Evolutionary conservation across 176 grass and related monocot species (phyloP).

Genomic region (Zizania latifolia): DNA sequence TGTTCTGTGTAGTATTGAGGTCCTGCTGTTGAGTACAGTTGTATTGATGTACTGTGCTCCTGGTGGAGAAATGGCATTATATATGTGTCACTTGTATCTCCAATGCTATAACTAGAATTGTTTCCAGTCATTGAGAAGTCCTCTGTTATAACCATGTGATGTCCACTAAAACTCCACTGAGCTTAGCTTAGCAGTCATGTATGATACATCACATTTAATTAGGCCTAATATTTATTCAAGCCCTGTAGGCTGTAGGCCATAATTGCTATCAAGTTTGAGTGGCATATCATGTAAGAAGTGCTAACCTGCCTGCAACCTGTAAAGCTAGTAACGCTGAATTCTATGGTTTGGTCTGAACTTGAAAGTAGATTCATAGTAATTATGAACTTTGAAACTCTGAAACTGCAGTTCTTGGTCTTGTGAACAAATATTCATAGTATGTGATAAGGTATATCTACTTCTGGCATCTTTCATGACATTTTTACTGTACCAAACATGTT

Average conservation of each 20-base stretch:
- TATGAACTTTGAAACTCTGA: too few relatives aligned
- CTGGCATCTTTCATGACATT: background rate
- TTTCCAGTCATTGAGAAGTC: background rate
- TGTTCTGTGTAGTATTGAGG: background rate
- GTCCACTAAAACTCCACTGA: background rate
- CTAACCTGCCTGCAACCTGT: background rate
- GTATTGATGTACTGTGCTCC: background rate
- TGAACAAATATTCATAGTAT: background rate
- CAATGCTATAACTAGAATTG: background rate
- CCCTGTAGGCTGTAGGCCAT: background rate
- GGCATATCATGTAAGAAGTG: background rate
- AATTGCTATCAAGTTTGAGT: background rate
- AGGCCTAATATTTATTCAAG: background rate
- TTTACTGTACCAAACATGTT: background rate
- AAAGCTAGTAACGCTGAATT: background rate
- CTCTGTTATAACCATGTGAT: background rate
- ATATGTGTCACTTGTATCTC: background rate
- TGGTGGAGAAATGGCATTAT: background rate
- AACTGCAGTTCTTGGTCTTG: background rate
- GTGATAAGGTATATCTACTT: background rate
- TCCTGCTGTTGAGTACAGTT: background rate
- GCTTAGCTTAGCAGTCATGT: background rate
- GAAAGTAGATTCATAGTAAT: background rate
- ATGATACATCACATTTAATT: background rate
- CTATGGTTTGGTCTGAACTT: constrained; percentile 1